phyloP scores from a whole-genome alignment of 768 basidiomycete genomes.

The Lenzites betulinus region DNA sequence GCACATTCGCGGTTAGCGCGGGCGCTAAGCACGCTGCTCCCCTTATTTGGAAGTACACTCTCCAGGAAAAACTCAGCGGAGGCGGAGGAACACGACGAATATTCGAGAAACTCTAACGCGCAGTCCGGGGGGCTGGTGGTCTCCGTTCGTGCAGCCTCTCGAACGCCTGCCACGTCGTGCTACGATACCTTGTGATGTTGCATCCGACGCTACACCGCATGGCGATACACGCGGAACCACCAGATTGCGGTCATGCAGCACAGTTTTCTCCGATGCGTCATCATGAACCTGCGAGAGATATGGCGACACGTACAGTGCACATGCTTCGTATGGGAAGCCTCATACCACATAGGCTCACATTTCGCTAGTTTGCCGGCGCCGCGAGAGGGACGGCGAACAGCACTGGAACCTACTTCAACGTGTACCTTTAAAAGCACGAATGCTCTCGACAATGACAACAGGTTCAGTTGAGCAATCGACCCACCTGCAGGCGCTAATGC shows the following conservation, averaged over 20 bases:
- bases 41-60: background rate
- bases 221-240: background rate
- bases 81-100: background rate
- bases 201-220: conserved; percentile 15
- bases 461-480: too few species aligned
- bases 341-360: background rate
- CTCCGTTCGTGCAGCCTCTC: background rate
- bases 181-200: conserved; percentile 10
- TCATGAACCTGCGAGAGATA: background rate
- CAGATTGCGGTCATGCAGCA: background rate
- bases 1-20: background rate
- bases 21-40: background rate
- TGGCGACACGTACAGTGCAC: conserved; percentile 3
- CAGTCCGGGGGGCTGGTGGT: conserved; percentile 6
- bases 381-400: too few species aligned
- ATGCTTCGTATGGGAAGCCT: background rate
- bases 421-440: too few species aligned
- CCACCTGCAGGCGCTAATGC: too few species aligned
- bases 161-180: conserved; percentile 17
- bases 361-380: too few species aligned
- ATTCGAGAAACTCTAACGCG: conserved; percentile 13
- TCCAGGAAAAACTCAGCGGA: background rate
- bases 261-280: conserved; percentile 2
- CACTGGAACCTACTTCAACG: too few species aligned
- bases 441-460: too few species aligned